Base-by-base conservation (phyloP, 148 eudicot genomes). In the Salicornia ramosissima region DNA sequence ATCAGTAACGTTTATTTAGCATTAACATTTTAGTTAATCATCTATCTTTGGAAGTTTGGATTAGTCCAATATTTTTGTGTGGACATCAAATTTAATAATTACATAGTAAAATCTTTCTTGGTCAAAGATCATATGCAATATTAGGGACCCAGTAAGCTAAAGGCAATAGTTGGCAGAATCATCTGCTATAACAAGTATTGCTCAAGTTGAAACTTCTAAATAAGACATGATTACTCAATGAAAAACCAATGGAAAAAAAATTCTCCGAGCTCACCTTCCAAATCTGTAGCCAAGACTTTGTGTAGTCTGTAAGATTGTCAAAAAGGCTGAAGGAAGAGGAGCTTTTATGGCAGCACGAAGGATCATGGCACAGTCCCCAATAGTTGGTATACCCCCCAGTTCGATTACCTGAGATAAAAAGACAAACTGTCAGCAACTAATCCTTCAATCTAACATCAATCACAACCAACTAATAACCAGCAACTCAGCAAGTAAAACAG, bases 281-380 rank as follows among this genome's bases (percentile, higher is more conserved):
- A 88, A 88, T 25, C 79, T 80, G 78, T 90, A 94, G 74, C 96
- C 96, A 22, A 94, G 91, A 71, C 80, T 45, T 69, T 94, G 98
- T 45, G 97, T 83, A 63, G 85, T 83, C 74, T 82, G 95, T 81
- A 94, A 82, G 75, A 94, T 88, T 64, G 82, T 85, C 78, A 90
- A 81, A 85, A 90, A 94, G 70, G 87, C 86, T 64, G 96, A 85
- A 70, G 98, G 97, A 76, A 87, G 80, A 54, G 97, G 96, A 81
- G 96, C 96, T 80, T 84, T 83, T 63, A 87, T 86, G 46, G 98
- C 97, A 76, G 97, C 96, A 72, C 97, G 97, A 70, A 94, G 83
- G 78, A 94, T 86, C 88, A 88, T 82, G 45, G 98, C 98, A 64
- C 98, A 94, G 68, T 94, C 98, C 62, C 97, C 98, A 76, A 94